phyloP scores from a whole-genome alignment of 106 monocot species.

The Iris macrosiphon region DNA sequence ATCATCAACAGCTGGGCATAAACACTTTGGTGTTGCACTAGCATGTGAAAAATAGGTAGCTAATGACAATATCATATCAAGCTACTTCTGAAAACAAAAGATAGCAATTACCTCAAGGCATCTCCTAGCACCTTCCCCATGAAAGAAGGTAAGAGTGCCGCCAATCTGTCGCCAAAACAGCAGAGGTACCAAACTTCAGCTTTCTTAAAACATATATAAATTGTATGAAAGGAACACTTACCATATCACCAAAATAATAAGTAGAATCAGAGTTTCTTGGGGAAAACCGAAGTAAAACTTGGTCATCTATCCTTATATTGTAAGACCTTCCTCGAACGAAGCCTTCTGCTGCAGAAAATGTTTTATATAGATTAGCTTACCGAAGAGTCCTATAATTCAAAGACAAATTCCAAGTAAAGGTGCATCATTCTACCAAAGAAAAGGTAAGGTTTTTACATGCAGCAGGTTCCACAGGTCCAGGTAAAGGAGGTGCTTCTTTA shows the following conservation, averaged over 20 bases:
- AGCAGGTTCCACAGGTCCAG: constrained; percentile 35
- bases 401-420: not conserved
- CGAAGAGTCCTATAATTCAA: not conserved
- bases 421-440: not conserved
- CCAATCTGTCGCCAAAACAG: constrained; percentile 62
- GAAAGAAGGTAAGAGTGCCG: constrained; percentile 89
- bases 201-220: constrained; percentile 4
- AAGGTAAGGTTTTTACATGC: constrained; percentile 61
- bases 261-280: constrained; percentile 87
- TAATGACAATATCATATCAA: not conserved
- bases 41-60: not conserved
- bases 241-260: constrained; percentile 97
- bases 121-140: constrained; percentile 66
- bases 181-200: not conserved
- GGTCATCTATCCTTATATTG: constrained; percentile 94
- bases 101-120: constrained; percentile 82
- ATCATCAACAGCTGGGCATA: not conserved
- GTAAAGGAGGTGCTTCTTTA: constrained; percentile 23
- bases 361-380: constrained; percentile 35
- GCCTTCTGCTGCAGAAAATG: constrained; percentile 94
- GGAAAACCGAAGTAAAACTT: constrained; percentile 84
- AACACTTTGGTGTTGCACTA: not conserved
- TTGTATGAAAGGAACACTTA: constrained; percentile 12
- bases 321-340: constrained; percentile 93
- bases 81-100: not conserved